Evolutionary conservation across 805 yeast genomes (phyloP).

Genomic region (Kluyveromyces lactis): DNA sequence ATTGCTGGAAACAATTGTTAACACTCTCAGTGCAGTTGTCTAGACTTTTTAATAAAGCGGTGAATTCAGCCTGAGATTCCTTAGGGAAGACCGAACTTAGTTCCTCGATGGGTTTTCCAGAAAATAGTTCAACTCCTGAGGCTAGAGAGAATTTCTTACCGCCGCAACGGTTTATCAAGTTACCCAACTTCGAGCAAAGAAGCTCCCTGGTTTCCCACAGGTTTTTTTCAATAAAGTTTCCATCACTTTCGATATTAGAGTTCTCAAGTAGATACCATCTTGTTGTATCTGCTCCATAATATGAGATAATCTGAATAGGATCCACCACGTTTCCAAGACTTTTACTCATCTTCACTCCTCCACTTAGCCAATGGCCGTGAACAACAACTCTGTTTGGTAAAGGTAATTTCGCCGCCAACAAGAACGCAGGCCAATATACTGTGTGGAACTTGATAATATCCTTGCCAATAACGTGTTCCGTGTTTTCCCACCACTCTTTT

Average conservation of each 20-base stretch:
- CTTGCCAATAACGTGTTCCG: constrained; percentile 82
- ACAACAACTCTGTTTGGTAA: constrained; percentile 72
- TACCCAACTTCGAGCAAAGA: constrained; percentile 76
- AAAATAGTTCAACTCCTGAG: constrained; percentile 32
- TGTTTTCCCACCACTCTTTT: constrained; percentile 26
- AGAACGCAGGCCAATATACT: constrained; percentile 87
- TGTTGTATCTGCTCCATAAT: constrained; percentile 65
- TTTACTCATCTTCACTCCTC: constrained; percentile 90
- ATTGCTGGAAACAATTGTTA: constrained; percentile 35
- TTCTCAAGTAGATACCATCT: constrained; percentile 71
- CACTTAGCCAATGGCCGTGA: constrained; percentile 90
- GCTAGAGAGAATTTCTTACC: constrained; percentile 57
- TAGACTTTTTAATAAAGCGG: constrained; percentile 27
- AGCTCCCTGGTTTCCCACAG: constrained; percentile 48
- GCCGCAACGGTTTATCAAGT: constrained; percentile 65
- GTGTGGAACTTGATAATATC: constrained; percentile 87
- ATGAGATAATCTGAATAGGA: constrained; percentile 56
- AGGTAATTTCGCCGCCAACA: constrained; percentile 71
- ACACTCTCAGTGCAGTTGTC: constrained; percentile 32
- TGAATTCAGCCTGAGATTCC: constrained; percentile 14
- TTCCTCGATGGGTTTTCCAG: constrained; percentile 9
- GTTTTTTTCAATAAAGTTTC: constrained; percentile 62
- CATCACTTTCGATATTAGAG: constrained; percentile 67
- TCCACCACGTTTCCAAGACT: constrained; percentile 91
- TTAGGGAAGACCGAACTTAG: constrained; percentile 12